Conservation (phyloP, 73 alveolate species). For the Paramecium pentaurelia region DNA sequence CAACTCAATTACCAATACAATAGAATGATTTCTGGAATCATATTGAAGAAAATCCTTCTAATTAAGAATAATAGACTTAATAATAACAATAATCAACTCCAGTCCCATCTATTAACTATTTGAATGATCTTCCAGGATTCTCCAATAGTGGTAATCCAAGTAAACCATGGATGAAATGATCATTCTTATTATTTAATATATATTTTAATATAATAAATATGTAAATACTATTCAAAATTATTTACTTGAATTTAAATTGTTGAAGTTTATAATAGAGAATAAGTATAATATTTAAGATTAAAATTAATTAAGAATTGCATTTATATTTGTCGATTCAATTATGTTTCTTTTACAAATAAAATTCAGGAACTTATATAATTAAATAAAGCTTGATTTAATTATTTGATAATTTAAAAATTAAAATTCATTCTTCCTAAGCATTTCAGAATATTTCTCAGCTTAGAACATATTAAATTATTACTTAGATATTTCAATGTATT, state of each 20-base stretch:
- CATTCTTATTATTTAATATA: neutral
- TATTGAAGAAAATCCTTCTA: neutral
- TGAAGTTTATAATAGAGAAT: constrained; percentile 14
- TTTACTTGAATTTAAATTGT: neutral
- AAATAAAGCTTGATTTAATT: neutral
- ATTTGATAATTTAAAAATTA: neutral
- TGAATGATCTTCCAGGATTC: neutral
- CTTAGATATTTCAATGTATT: too few species aligned
- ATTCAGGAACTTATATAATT: neutral
- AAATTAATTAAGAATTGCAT: neutral
- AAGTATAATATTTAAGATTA: neutral
- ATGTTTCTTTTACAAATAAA: neutral
- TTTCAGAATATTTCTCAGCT: neutral
- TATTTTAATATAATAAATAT: neutral
- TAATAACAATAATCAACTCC: neutral
- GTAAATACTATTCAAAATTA: neutral
- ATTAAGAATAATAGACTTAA: neutral
- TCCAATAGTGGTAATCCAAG: neutral
- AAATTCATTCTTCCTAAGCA: neutral
- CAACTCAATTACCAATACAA: neutral
- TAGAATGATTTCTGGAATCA: constrained; percentile 20
- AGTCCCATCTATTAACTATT: neutral
- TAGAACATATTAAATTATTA: too few species aligned
- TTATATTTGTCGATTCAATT: neutral
- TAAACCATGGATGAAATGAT: constrained; percentile 23